Evolutionary conservation across 2,329 filamentous ascomycete genomes (phyloP).

Genomic region (Aspergillus piperis): DNA sequence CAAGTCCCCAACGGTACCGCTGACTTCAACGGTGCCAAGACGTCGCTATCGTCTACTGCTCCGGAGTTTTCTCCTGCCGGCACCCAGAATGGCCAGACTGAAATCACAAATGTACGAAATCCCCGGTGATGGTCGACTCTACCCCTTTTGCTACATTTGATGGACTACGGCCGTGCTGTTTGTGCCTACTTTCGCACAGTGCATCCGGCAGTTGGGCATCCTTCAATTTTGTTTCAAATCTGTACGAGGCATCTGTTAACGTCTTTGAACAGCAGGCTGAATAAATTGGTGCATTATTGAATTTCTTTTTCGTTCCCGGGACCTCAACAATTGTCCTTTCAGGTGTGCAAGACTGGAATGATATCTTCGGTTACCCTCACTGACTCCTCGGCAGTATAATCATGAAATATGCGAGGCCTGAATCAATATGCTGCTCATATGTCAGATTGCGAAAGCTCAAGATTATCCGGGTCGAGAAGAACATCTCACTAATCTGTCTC

Average conservation of each 20-base stretch:
- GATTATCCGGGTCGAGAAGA: conserved; percentile 55
- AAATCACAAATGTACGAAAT: conserved; percentile 40
- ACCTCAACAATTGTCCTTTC: background rate
- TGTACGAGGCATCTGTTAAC: conserved; percentile 3
- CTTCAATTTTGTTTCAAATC: conserved; percentile 29
- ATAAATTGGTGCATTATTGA: background rate
- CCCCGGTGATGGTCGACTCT: conserved; percentile 28
- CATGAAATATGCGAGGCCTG: conserved; percentile 4
- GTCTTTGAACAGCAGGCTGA: conserved; percentile 10
- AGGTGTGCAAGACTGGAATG: background rate
- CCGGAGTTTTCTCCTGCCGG: conserved; percentile 61
- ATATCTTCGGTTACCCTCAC: background rate
- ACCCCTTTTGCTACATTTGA: background rate
- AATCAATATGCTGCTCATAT: background rate
- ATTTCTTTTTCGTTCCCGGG: conserved; percentile 1
- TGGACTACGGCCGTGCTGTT: background rate
- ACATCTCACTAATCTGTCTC: conserved; percentile 33
- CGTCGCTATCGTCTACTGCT: conserved; percentile 63
- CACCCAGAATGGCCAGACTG: conserved; percentile 31
- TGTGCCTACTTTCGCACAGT: background rate
- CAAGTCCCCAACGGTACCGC: conserved; percentile 43
- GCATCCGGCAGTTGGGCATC: background rate
- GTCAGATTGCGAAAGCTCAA: conserved; percentile 8
- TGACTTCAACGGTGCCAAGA: conserved; percentile 44
- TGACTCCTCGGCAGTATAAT: conserved; percentile 9